These are phyloP conservation scores for Aspergillus tamarii DNA, from an alignment of 2,329 filamentous ascomycete species.

Conservation along the genomic window DNA sequence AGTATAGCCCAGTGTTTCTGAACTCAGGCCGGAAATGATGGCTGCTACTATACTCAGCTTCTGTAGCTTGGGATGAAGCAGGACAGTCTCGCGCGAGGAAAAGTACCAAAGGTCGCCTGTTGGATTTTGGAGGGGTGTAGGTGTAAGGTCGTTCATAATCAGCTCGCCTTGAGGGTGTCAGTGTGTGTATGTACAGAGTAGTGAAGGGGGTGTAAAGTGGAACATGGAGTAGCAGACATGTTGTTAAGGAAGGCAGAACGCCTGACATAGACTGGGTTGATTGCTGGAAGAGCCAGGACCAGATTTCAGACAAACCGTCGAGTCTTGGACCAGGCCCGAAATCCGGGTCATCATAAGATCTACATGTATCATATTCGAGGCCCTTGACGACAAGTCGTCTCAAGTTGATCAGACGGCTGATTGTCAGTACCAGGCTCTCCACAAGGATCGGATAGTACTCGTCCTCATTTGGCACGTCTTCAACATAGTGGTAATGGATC, in stretches of 20 bases:
- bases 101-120: not conserved
- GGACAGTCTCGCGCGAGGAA: not conserved
- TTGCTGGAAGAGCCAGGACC: slow-evolving; percentile 3
- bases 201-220: not conserved
- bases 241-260: slow-evolving; percentile 4
- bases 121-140: not conserved
- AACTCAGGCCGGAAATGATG: not conserved
- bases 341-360: not conserved
- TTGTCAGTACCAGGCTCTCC: slow-evolving; percentile 5
- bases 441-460: slow-evolving; percentile 7
- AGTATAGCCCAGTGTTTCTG: not conserved
- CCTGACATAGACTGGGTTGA: not conserved
- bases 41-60: slow-evolving; percentile 8
- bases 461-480: not conserved
- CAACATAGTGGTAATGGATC: slow-evolving; percentile 10
- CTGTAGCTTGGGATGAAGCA: slow-evolving; percentile 8
- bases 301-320: not conserved
- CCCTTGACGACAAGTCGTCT: slow-evolving; percentile 8
- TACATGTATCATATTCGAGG: slow-evolving; percentile 4
- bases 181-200: not conserved
- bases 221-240: not conserved
- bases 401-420: slow-evolving; percentile 7
- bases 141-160: slow-evolving; percentile 4
- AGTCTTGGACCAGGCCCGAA: not conserved
- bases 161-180: slow-evolving; percentile 1